These are phyloP conservation scores for Pichia sp. DNA, from an alignment of 1,139 yeast species.

Conservation along the genomic window DNA sequence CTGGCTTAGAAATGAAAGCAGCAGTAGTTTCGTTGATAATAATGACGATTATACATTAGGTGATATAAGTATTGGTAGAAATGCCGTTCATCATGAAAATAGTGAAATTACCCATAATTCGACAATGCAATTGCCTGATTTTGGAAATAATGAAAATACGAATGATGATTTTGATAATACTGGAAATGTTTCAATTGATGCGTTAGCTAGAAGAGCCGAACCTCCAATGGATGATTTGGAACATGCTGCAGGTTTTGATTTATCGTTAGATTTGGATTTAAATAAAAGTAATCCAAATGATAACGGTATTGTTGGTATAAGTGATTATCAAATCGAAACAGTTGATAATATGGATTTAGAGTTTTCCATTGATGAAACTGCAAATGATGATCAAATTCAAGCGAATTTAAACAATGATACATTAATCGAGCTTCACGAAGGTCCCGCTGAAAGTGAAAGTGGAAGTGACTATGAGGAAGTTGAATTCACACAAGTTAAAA, in stretches of 20 bases:
- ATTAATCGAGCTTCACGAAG: conserved; percentile 13
- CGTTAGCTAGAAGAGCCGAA: conserved; percentile 40
- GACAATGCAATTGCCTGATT: neutral
- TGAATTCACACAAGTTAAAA: neutral
- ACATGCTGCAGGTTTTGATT: conserved; percentile 44
- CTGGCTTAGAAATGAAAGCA: neutral
- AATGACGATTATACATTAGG: conserved; percentile 8
- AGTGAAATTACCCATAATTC: conserved; percentile 1
- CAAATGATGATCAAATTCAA: neutral
- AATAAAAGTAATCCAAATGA: conserved; percentile 21
- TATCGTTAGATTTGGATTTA: conserved; percentile 45
- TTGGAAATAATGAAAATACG: conserved; percentile 30
- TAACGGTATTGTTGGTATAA: conserved; percentile 6
- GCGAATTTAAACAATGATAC: neutral
- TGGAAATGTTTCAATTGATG: conserved; percentile 44
- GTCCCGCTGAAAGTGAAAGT: conserved; percentile 9
- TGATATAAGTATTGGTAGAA: conserved; percentile 18
- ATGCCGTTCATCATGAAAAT: conserved; percentile 7
- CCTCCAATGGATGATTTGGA: conserved; percentile 28
- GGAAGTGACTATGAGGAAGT: conserved; percentile 12
- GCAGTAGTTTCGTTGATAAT: neutral
- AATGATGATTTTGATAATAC: neutral
- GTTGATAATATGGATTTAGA: conserved; percentile 40
- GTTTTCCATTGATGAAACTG: conserved; percentile 21
- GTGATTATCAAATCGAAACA: conserved; percentile 12